Percentiles rank a stretch among this genome's conserved stretches.
These are phyloP conservation scores for Cercophora samala DNA, from an alignment of 495 filamentous ascomycete genomes.

Conservation along the genomic window DNA sequence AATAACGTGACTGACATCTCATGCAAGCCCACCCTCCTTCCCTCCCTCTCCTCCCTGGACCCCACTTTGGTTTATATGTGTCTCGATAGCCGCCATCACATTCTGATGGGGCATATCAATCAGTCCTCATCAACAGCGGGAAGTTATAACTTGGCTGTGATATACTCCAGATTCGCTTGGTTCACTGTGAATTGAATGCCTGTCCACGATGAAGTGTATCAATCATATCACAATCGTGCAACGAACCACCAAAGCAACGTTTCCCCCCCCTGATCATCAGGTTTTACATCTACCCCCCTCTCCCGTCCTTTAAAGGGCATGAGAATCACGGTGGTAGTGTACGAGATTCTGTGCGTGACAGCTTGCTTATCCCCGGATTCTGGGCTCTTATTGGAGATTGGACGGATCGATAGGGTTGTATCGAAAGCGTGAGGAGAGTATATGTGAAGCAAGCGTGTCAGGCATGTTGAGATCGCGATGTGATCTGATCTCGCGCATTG, in stretches of 20 bases:
- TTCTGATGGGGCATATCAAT: background rate
- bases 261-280: background rate
- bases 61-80: background rate
- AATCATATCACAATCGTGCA: background rate
- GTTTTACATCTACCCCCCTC: background rate
- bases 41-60: background rate
- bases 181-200: background rate
- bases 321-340: background rate
- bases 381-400: background rate
- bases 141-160: background rate
- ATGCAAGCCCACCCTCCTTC: background rate
- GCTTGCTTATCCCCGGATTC: background rate
- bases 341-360: background rate
- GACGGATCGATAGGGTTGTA: background rate
- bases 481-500: background rate
- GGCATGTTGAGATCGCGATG: background rate
- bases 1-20: background rate
- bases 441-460: background rate
- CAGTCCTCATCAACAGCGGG: background rate
- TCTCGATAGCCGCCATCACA: constrained; percentile 4
- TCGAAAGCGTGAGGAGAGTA: background rate
- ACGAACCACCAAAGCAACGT: background rate
- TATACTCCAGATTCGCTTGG: background rate
- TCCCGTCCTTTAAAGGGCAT: too few relatives aligned
- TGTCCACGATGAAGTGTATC: background rate